phyloP scores from a whole-genome alignment of 1,284 basidiomycete species.

The Fomitiporia mediterranea region DNA sequence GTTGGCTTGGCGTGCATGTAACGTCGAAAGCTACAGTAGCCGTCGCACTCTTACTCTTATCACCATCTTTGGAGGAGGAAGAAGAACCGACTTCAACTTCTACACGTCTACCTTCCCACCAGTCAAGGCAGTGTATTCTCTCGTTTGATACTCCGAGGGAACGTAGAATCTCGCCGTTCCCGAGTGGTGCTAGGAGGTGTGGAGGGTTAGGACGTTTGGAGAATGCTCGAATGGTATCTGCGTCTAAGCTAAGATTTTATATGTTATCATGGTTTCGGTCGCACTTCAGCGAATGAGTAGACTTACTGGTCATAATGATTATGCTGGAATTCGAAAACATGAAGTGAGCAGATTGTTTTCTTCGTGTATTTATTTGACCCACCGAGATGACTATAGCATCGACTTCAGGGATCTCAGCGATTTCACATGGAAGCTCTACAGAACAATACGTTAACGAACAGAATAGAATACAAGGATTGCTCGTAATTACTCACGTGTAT shows the following conservation, averaged over 20 bases:
- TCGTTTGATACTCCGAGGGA: conserved; percentile 36
- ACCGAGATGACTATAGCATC: conserved; percentile 61
- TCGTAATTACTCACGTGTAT: conserved; percentile 40
- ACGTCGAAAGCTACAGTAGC: conserved; percentile 26
- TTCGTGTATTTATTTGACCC: conserved; percentile 22
- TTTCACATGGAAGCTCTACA: conserved; percentile 50
- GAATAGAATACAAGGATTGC: not conserved
- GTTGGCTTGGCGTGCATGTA: conserved; percentile 49
- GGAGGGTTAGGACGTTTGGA: conserved; percentile 34
- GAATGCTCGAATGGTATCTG: conserved; percentile 46
- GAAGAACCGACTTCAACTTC: conserved; percentile 26
- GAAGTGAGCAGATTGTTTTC: not conserved
- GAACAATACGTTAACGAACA: not conserved
- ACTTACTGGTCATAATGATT: conserved; percentile 69
- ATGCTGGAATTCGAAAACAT: conserved; percentile 37
- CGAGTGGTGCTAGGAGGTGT: conserved; percentile 60
- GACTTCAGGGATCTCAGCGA: conserved; percentile 58
- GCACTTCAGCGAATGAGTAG: not conserved
- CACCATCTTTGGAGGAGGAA: not conserved
- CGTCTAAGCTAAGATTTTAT: conserved; percentile 44
- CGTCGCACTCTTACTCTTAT: not conserved
- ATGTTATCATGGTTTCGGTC: not conserved
- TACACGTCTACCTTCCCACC: conserved; percentile 56
- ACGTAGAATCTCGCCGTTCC: conserved; percentile 49
- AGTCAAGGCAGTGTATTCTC: conserved; percentile 58